Base-by-base conservation (phyloP, 2,329 filamentous ascomycete genomes). In the Verticillium klebahnii region DNA sequence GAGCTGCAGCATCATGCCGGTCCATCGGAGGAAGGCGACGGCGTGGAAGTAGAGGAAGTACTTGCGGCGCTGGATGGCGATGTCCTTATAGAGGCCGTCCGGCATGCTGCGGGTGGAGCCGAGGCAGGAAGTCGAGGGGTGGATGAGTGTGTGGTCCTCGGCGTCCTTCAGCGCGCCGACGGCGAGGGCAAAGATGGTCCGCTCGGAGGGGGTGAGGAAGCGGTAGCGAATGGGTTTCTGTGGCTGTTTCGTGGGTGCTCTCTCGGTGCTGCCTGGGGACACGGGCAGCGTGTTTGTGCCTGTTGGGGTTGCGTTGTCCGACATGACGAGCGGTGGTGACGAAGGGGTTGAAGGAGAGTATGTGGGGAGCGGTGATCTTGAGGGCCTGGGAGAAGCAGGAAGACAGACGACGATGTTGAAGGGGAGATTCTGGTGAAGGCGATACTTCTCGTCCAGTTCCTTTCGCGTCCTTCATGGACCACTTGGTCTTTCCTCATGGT, bases 101-200 rank as follows among this genome's bases (percentile, higher is more conserved):
- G 77, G 77, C 66, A 85, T 77, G 11, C 81, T 80, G 45, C 72
- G 73, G 0, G 81, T 75, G 0, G 82, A 80, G 77, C 78, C 84
- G 65, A 74, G 71, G n/a, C 6, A 23, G 45, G 19, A 52, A 66
- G 72, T 76, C 17, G 57, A 50, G 1, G 79, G 77, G 58, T 81
- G 77, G 32, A 79, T 69, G 2, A 80, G 71, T 17, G 69, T 68
- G 45, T 78, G 72, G 11, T 75, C 71, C 64, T 83, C 82, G n/a
- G 71, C 69, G 59, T 82, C 80, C 23, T 67, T 72, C 60, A 82
- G 72, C 7, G 77, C 80, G 0, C 81, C 81, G 29, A 84, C 67
- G 1, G 77, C 78, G n/a, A 75, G 75, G 23, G 80, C 82, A 56
- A 84, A 71, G 19, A 78, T 72, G 2, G 73, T 68, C 81, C 80